Base-by-base conservation (phyloP, 1,284 basidiomycete species). In the Leucoagaricus sp. region DNA sequence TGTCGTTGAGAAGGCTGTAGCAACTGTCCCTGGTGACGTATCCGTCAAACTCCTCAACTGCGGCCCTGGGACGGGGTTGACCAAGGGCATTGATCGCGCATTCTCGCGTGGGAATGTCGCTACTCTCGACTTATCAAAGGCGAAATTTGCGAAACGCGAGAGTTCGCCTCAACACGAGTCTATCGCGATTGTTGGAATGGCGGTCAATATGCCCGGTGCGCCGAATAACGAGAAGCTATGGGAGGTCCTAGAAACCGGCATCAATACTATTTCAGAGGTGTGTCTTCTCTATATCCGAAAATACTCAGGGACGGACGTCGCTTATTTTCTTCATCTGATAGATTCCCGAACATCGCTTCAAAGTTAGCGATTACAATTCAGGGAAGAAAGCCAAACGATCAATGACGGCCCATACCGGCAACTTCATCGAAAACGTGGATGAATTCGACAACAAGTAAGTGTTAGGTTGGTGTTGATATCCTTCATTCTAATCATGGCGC, bases 161-260 rank as follows among this genome's bases (percentile, higher is more conserved):
- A 17, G 17, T 10, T 17, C 6, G 19, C 7, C 47, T 21, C 63
- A 74, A 51, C 77, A 80, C 58, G 82, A 84, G 48, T 78, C 84
- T 2, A 81, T 89, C 48, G 87, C 88, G 1, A 81, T 90, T 57
- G 73, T 88, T 50, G 88, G 87, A 7, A 88, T 89, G 86, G 82
- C 85, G 1, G 74, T 83, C 38, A 80, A 83, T 54, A 76, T 87
- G 65, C 87, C 87, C 0, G 83, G 85, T 1, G 85, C 86, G 4
- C 64, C 69, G 1, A 72, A 76, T 60, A 63, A 69, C 1, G 64
- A 69, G 8, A 69, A 77, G 49, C 71, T 90, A 2, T 89, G 88
- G 88, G 67, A 79, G 12, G 33, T 87, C 6, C 75, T 90, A 4
- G 72, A 82, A 62, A 64, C 77, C 28, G 85, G 86, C 7, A 66